Percentiles rank a stretch among this genome's conserved stretches.
phyloP scores from a whole-genome alignment of 2,329 filamentous ascomycete species.

The Claviceps citrina region DNA sequence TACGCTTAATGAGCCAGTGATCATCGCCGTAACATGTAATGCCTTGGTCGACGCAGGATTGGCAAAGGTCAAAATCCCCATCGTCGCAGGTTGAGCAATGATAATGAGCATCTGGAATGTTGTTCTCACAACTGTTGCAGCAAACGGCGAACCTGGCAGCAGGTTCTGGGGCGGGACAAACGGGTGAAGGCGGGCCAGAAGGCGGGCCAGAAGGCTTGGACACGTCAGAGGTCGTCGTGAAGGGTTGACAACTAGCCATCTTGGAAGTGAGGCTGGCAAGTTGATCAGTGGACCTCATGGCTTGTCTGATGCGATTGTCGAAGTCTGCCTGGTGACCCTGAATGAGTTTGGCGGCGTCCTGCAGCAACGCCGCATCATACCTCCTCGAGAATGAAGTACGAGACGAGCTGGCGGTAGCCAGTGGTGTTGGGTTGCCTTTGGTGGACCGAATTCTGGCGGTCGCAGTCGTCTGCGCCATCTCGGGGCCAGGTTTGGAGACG shows the following conservation, averaged over 20 bases:
- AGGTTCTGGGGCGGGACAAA: neutral
- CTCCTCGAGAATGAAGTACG: conserved; percentile 12
- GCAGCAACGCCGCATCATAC: conserved; percentile 14
- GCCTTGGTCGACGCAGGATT: conserved; percentile 58
- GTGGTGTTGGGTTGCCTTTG: conserved; percentile 8
- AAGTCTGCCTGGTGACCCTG: conserved; percentile 13
- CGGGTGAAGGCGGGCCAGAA: neutral
- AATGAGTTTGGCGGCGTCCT: conserved; percentile 14
- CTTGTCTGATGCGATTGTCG: conserved; percentile 13
- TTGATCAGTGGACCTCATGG: conserved; percentile 12
- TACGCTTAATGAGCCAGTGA: conserved; percentile 92
- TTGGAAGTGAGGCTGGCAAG: conserved; percentile 5
- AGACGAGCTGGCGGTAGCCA: conserved; percentile 6
- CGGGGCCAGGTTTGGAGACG: conserved; percentile 35
- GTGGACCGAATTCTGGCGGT: neutral
- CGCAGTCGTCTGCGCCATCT: conserved; percentile 20
- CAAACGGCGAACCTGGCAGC: conserved; percentile 56
- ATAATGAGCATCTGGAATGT: conserved; percentile 71
- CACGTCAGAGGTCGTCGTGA: neutral
- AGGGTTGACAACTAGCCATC: conserved; percentile 2
- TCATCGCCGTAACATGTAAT: conserved; percentile 60
- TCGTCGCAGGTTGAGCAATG: conserved; percentile 89
- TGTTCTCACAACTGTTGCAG: conserved; percentile 77
- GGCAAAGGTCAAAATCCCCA: conserved; percentile 89
- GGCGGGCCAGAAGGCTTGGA: neutral